Evolutionary conservation across 441 rosid genomes (phyloP), one percentile per base, ranked within the genome.

Genomic region (Eruca vesicaria): DNA sequence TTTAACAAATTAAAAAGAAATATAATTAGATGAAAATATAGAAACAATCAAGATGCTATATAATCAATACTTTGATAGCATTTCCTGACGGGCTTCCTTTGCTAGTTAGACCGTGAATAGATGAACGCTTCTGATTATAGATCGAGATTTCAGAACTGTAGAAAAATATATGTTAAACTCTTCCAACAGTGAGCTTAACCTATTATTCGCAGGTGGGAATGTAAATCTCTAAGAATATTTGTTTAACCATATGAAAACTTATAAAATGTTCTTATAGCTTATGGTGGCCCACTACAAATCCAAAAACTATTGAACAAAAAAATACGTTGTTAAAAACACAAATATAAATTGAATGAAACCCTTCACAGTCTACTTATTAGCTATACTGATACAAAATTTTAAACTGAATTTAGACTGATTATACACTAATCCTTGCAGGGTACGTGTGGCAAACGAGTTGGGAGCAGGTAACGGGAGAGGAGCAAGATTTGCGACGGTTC

Each of bases 401-500:
- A 19, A 19, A 9, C 57, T 6, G 7, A 16, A 11, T 18, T 52
- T 52, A 19, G 58, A 19, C 26, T 32, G 15, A 18, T 9, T 15
- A 9, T 15, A 15, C 15, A 11, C 33, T 7, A 53, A 58, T 3
- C 15, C 8, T 14, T 45, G 64, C 59, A 75, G 79, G 15, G 68
- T 66, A 28, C 76, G 80, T 62, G 99, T 92, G 26, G 92, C 97
- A 2, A 94, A 94, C 48, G 98, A 94, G 77, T 81, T 94, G 16
- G 98, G 97, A 57, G 96, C 97, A 1, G 97, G 98, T 0, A 90
- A 90, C 43, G 97, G 98, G 9, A 87, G 76, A 69, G 96, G 88
- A 70, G 98, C 97, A 5, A 88, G 77, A 76, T 89, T 94, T 53
- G 99, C 99, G 0, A 92, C 97, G n/a, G 43, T 23, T 1, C 94